These are phyloP conservation scores for Alternaria panax DNA, from an alignment of 2,329 filamentous ascomycete genomes.

Conservation along the genomic window DNA sequence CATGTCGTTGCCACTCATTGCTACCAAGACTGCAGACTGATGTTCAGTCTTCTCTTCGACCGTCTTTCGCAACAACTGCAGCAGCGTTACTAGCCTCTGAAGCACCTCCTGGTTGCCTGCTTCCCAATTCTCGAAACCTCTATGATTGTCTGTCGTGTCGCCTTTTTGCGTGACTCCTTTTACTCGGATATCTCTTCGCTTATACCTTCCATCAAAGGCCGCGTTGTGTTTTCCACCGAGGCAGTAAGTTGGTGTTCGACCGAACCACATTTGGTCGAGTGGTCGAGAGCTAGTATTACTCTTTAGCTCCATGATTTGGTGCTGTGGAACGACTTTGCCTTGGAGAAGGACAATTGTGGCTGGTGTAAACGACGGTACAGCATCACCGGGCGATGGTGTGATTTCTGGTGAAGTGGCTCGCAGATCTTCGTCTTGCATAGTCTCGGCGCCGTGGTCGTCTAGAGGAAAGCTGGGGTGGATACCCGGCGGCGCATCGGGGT, in stretches of 20 bases:
- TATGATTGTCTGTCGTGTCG: not conserved
- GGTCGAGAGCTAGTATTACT: not conserved
- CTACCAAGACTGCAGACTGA: not conserved
- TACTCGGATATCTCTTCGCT: not conserved
- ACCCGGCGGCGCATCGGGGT: not conserved
- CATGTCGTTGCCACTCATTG: not conserved
- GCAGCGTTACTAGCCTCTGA: not conserved
- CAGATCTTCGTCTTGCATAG: not conserved
- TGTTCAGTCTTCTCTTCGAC: not conserved
- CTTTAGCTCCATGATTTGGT: not conserved
- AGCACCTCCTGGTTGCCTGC: not conserved
- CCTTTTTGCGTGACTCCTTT: not conserved
- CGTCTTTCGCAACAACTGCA: not conserved
- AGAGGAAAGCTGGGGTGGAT: not conserved
- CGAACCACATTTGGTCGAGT: not conserved
- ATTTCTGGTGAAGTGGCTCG: no score
- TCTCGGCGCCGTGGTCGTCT: not conserved
- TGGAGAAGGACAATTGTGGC: not conserved
- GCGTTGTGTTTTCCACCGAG: not conserved
- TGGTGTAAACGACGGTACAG: no score
- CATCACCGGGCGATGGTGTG: no score
- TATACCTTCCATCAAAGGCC: not conserved
- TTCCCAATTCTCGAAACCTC: not conserved
- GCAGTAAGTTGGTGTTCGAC: not conserved
- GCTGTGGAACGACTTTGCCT: not conserved